Percentiles rank a stretch among this genome's conserved stretches.
phyloP scores from a whole-genome alignment of 177 flowering plant species.

The Vitis hybrid region DNA sequence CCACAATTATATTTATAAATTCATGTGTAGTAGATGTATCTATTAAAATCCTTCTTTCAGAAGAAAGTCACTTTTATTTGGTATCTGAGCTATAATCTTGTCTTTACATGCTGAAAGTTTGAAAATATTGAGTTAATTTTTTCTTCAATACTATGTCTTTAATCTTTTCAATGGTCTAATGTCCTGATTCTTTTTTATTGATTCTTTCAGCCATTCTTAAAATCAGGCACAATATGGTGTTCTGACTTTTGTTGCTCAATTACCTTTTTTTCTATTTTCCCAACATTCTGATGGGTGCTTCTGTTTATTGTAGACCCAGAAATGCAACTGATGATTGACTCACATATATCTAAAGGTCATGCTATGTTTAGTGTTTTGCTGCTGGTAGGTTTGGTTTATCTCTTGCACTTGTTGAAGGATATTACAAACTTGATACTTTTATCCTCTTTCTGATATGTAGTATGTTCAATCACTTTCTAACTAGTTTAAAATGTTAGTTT shows the following conservation, averaged over 20 bases:
- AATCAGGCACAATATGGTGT: too few relatives aligned
- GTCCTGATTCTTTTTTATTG: not conserved
- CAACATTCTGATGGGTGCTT: constrained; percentile 1
- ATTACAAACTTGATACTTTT: not conserved
- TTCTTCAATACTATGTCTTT: not conserved
- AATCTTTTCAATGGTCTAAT: not conserved
- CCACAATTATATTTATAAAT: not conserved
- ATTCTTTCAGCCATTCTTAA: too few relatives aligned
- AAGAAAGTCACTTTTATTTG: too few relatives aligned
- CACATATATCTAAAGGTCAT: constrained; percentile 55
- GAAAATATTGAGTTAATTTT: not conserved
- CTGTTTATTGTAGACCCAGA: constrained; percentile 61
- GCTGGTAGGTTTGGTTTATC: constrained; percentile 51
- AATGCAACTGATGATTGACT: constrained; percentile 80
- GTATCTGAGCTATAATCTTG: not conserved
- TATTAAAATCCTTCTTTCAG: too few relatives aligned
- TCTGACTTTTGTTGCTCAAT: not conserved
- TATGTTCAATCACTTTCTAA: not conserved
- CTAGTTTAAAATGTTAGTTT: not conserved
- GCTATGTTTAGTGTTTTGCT: constrained; percentile 64
- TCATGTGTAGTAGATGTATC: not conserved
- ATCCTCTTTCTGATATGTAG: not conserved
- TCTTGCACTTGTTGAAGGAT: constrained; percentile 1
- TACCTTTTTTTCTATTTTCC: not conserved
- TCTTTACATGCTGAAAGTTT: not conserved